Conservation (phyloP, 2,329 filamentous ascomycete genomes). For the Fusarium neocosmosporiellum region DNA sequence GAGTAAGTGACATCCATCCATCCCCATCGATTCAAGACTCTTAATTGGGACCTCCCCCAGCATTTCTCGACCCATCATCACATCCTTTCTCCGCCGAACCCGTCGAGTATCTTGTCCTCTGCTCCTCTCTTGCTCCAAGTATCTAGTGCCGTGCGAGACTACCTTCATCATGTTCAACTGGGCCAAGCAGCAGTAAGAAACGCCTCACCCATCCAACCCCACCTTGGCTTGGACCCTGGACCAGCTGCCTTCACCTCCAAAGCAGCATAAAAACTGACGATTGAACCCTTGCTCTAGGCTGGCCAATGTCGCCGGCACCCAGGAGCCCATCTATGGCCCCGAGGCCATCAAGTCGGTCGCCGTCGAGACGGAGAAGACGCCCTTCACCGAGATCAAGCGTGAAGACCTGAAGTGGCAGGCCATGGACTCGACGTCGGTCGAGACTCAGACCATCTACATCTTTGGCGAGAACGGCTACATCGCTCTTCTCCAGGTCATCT, state of each 20-base stretch:
- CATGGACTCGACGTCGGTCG: conserved; percentile 87
- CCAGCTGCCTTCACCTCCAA: conserved; percentile 4
- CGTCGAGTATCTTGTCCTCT: conserved; percentile 1
- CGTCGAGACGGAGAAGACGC: conserved; percentile 79
- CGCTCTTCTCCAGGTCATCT: conserved; percentile 90
- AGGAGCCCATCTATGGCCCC: conserved; percentile 95
- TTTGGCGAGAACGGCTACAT: conserved; percentile 81
- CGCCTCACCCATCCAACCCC: conserved; percentile 16
- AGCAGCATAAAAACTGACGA: conserved; percentile 34
- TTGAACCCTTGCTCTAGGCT: conserved; percentile 57
- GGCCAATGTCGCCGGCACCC: conserved; percentile 89
- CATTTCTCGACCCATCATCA: conserved; percentile 40
- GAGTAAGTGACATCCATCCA: conserved; percentile 35
- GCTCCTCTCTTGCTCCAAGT: neutral
- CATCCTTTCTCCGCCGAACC: conserved; percentile 16
- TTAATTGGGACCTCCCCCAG: conserved; percentile 37
- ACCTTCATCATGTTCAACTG: conserved; percentile 83
- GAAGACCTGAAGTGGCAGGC: conserved; percentile 85
- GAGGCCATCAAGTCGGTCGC: conserved; percentile 88
- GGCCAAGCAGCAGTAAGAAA: conserved; percentile 87
- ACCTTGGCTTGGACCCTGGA: conserved; percentile 14
- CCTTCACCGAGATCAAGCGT: conserved; percentile 82
- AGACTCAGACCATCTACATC: conserved; percentile 96
- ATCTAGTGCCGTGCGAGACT: neutral
- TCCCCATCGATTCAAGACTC: neutral